Conservation (phyloP, 352 stramenopile genomes). For the Phytophthora hibernalis region DNA sequence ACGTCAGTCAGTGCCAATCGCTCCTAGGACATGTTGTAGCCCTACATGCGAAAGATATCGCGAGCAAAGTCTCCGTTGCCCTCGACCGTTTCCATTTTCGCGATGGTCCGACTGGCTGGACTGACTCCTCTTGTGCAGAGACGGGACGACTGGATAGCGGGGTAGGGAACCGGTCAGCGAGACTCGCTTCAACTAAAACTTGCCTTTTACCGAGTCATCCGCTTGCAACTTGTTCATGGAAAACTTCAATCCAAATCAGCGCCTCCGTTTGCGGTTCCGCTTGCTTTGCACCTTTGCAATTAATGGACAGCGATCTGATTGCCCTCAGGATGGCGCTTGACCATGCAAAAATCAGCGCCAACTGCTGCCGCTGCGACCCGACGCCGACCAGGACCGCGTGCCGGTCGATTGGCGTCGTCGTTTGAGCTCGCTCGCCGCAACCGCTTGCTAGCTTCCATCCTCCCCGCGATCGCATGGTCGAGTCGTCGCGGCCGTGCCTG, state of each 20-base stretch:
- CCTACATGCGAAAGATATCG: slow-evolving; percentile 15
- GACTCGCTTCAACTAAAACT: slow-evolving; percentile 10
- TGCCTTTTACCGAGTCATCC: background rate
- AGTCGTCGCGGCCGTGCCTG: slow-evolving; percentile 16
- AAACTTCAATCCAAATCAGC: slow-evolving; percentile 28
- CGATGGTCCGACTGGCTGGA: slow-evolving; percentile 28
- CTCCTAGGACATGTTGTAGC: background rate
- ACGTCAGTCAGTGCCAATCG: background rate
- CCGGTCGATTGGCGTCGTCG: slow-evolving; percentile 15
- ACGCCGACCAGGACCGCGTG: slow-evolving; percentile 9
- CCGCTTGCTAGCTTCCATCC: background rate
- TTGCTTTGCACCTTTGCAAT: no score
- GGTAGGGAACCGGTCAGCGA: slow-evolving; percentile 23
- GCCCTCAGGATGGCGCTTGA: background rate
- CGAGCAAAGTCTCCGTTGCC: slow-evolving; percentile 7
- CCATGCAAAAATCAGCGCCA: slow-evolving; percentile 10
- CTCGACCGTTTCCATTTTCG: slow-evolving; percentile 10
- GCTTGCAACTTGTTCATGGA: slow-evolving; percentile 1
- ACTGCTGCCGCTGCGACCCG: background rate
- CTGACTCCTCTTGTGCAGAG: slow-evolving; percentile 24
- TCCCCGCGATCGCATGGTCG: slow-evolving; percentile 28
- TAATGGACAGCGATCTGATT: no score
- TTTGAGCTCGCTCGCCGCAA: slow-evolving; percentile 21
- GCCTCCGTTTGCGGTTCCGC: slow-evolving; percentile 1
- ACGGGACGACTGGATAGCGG: slow-evolving; percentile 28